Conservation (phyloP, 2,329 filamentous ascomycete genomes). For the Scedosporium dehoogii region DNA sequence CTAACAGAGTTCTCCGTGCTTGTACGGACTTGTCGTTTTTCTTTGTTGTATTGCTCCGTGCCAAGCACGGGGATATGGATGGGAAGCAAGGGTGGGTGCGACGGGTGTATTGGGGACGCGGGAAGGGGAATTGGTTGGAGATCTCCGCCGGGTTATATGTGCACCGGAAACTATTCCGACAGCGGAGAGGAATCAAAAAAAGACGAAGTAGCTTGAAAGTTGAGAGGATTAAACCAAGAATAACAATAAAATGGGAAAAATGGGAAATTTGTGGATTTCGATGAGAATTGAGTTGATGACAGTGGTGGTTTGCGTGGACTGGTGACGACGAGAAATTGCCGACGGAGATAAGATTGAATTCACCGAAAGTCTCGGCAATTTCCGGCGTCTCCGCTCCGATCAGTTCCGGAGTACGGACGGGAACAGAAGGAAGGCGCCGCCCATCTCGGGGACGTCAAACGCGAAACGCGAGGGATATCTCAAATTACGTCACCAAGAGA, state of each 20-base stretch:
- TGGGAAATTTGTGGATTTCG: neutral
- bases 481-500: too few relatives aligned
- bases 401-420: too few relatives aligned
- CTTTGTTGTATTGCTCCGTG: neutral
- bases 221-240: too few relatives aligned
- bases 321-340: neutral
- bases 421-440: too few relatives aligned
- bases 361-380: neutral
- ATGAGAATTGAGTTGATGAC: neutral
- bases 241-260: too few relatives aligned
- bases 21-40: neutral
- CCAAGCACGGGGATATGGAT: neutral
- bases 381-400: neutral
- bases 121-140: neutral
- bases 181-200: neutral
- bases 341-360: slow-evolving; percentile 2
- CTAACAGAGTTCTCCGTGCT: too few relatives aligned
- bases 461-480: too few relatives aligned
- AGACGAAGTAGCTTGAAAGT: neutral
- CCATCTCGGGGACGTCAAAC: too few relatives aligned
- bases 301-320: neutral
- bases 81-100: neutral
- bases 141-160: neutral
- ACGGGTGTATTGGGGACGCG: neutral
- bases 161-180: neutral